Evolutionary conservation across 306 rosid species (phyloP).

Genomic region (Crataegus laevigata): DNA sequence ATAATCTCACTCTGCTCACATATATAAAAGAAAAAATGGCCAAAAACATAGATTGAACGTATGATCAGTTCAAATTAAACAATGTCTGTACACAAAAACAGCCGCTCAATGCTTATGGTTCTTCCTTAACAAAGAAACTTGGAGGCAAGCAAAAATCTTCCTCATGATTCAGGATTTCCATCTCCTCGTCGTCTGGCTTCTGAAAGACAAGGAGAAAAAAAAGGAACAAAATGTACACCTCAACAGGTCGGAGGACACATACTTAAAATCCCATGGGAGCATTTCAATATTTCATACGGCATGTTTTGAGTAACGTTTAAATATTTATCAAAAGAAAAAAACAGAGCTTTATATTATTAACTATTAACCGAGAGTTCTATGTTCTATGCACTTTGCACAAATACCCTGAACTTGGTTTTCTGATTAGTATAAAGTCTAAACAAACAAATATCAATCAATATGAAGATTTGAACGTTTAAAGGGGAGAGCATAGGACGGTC

Average conservation of each 20-base stretch:
- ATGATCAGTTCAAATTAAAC: neutral
- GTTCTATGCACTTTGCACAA: too few relatives aligned
- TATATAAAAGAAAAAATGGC: neutral
- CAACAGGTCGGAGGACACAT: neutral
- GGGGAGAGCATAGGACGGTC: too few relatives aligned
- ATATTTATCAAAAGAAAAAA: neutral
- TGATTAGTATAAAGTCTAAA: neutral
- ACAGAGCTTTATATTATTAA: too few relatives aligned
- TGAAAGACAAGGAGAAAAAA: constrained; percentile 15
- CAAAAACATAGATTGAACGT: neutral
- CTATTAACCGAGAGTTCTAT: too few relatives aligned
- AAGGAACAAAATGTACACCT: neutral
- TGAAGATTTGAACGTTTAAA: neutral
- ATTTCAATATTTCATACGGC: neutral
- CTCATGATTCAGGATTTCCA: constrained; percentile 61
- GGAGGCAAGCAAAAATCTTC: constrained; percentile 86
- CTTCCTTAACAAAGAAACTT: constrained; percentile 72
- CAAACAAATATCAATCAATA: neutral
- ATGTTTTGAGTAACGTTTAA: neutral
- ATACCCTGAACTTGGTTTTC: too few relatives aligned
- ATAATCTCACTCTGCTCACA: too few relatives aligned
- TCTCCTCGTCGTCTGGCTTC: constrained; percentile 91
- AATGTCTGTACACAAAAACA: constrained; percentile 13
- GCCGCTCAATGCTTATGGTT: constrained; percentile 23
- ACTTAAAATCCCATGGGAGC: neutral